Base-by-base conservation (phyloP, 805 yeast genomes). In the Barnettozyma vustinii region DNA sequence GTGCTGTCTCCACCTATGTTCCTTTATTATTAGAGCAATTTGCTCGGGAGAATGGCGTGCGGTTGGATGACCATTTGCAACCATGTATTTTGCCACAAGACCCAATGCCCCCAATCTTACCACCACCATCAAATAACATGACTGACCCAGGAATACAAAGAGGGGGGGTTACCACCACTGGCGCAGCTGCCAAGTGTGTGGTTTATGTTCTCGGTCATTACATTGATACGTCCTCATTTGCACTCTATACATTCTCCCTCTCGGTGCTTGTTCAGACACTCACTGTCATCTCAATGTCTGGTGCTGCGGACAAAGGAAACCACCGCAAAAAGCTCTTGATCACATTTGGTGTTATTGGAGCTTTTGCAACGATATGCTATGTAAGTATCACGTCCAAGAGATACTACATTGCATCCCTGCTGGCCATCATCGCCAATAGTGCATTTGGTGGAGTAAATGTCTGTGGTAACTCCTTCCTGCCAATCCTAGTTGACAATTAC, bases 401-500 rank as follows among this genome's bases (percentile, higher is more conserved):
- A 40, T 80, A 75, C 60, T 78, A 79, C 49, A 52, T 71, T n/a
- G 81, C 84, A 1, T 70, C 84, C 0, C 20, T 78, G 1, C 63
- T 82, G 15, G 84, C 87, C 15, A 73, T 84, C 6, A 44, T 81
- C 0, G 83, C 88, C 1, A 86, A 84, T 57, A 72, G 84, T 15
- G 77, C 85, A 20, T 86, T 79, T 64, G 95, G 95, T 1, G 87
- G 85, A 9, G 88, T 83, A 3, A 82, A 82, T 48, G 92, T 86
- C 10, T 84, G 90, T 55, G 91, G 90, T 7, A 87, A 86, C 62
- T 82, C 94, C 1, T 78, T 79, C 54, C 62, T 86, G 40, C 90
- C 94, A 0, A 71, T 77, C 1, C 64, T 86, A 35, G 84, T 80
- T 2, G 65, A 73, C 15, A 74, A 75, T 49, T 69, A 70, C 44